Conservation (phyloP, 208 protist species). For the Tritrichomonas musculus region DNA sequence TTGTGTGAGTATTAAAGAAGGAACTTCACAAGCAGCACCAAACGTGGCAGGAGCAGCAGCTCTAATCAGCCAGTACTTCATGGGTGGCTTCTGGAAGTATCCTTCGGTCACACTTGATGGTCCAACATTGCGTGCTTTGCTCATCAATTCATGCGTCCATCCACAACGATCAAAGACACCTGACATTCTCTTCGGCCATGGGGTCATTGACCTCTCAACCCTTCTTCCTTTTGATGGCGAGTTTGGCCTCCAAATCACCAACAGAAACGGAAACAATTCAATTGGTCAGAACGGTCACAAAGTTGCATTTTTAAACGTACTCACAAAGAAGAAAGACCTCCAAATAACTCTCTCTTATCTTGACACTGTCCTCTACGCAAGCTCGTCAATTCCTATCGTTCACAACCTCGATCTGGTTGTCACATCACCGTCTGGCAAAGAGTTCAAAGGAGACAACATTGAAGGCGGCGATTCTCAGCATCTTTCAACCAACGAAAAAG, state of each 20-base stretch:
- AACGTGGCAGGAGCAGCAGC: background rate
- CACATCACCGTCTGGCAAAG: background rate
- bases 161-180: background rate
- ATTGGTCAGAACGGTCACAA: background rate
- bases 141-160: background rate
- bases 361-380: background rate
- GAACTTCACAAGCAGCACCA: background rate
- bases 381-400: background rate
- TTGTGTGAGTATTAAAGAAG: background rate
- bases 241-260: background rate
- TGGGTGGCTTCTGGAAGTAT: too few relatives aligned
- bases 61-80: background rate
- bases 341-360: background rate
- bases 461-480: background rate
- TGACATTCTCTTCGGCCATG: background rate
- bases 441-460: background rate
- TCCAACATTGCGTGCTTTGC: too few relatives aligned
- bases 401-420: background rate
- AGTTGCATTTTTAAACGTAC: background rate
- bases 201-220: background rate
- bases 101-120: too few relatives aligned
- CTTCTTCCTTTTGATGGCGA: background rate
- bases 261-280: background rate
- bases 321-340: background rate
- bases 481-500: background rate